Base-by-base conservation (phyloP, 1,284 basidiomycete genomes). In the Pholiota adiposa region DNA sequence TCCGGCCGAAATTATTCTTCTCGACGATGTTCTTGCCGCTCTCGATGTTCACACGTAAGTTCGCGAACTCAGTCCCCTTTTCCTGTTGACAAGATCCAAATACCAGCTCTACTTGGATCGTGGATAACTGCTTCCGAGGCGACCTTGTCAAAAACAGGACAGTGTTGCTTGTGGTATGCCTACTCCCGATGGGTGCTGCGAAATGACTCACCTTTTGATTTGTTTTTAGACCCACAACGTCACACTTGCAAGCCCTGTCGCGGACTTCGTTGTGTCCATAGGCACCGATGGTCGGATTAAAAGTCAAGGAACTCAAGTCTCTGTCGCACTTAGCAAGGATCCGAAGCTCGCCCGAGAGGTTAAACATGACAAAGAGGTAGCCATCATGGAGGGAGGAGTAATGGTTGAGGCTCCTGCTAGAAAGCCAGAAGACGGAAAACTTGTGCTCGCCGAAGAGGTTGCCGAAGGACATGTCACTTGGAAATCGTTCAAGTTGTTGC, bases 81-180 rank as follows among this genome's bases (percentile, higher is more conserved):
- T 27, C 21, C n/a, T 4, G 19, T 5, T 19, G 23, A 41, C 23
- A 33, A 38, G 2, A 84, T 89, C 23, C 9, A 21, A 38, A 36
- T 18, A 34, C 90, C 63, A 94, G 91, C 0, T 81, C 90, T 0
- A 84, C 85, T 64, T 92, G 85, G 84, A 87, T 94, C 58, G 85
- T 93, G 14, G 84, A 92, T 21, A 85, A 91, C 52, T 89, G 90
- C 65, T 83, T 94, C 72, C 73, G 76, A 48, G 89, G 91, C 3
- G 85, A 89, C 64, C 75, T 94, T 4, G 74, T 94, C 41, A 76
- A 79, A 43, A 87, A 83, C 7, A 80, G 91, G 44, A 94, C 92
- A 0, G 77, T 93, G 27, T 72, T 94, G 21, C 77, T 94, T 8
- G 89, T 92, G 60, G 89, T 90, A 72, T 66, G 85, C 8, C 11